phyloP scores from a whole-genome alignment of 768 basidiomycete species.

The Mycena indigotica region DNA sequence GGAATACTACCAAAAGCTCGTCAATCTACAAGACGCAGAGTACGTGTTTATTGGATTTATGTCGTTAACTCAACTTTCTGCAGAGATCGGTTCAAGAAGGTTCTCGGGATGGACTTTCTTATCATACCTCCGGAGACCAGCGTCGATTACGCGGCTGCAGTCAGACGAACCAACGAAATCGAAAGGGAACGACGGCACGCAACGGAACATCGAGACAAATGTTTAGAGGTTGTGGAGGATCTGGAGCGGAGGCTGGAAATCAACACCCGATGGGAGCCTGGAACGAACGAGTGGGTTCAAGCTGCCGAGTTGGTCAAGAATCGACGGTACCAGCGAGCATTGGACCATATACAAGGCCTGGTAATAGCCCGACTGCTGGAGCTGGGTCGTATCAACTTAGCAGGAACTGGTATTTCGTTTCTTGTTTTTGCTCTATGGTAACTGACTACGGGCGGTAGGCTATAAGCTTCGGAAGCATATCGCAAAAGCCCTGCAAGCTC shows the following conservation, averaged over 20 bases:
- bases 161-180: not conserved
- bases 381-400: constrained; percentile 13
- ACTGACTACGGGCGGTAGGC: not conserved
- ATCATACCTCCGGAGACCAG: too few relatives aligned
- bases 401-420: constrained; percentile 1
- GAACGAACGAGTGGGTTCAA: not conserved
- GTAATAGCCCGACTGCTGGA: constrained; percentile 14
- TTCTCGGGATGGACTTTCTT: not conserved
- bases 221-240: not conserved
- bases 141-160: not conserved
- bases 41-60: not conserved
- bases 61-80: not conserved
- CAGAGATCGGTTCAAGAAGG: not conserved
- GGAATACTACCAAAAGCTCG: too few relatives aligned
- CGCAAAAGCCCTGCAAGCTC: constrained; percentile 20
- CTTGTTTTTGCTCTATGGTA: not conserved
- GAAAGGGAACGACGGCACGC: not conserved
- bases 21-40: not conserved
- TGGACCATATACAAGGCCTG: constrained; percentile 6
- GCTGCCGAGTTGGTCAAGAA: not conserved
- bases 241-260: not conserved
- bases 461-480: constrained; percentile 21
- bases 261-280: constrained; percentile 1
- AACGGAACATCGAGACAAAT: too few relatives aligned
- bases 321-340: constrained; percentile 2